Evolutionary conservation across 2,329 filamentous ascomycete genomes (phyloP), one percentile per base, ranked within the genome.

Genomic region (Orbilia ellipsospora): DNA sequence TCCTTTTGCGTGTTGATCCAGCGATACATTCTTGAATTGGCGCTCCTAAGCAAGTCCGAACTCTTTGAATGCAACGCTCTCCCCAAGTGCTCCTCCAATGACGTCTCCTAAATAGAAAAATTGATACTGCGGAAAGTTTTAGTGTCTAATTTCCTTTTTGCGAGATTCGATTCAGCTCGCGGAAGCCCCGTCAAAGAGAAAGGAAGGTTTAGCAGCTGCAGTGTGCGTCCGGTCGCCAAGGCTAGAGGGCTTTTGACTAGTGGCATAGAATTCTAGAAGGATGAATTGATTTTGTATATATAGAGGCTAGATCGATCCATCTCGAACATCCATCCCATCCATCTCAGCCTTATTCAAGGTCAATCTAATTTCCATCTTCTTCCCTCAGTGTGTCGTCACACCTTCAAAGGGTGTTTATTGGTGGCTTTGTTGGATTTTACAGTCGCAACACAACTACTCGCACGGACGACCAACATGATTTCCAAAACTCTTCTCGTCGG

Each of bases 1-100:
- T 59, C 26, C 18, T 72, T 64, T 54, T 64, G 44, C 61, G 60
- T 16, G 51, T 52, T 44, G 59, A 72, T 64, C 67, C 28, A 64
- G 67, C 45, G n/a, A 59, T 54, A 72, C 67, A 60, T 56, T 57
- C 59, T 63, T 56, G 66, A 64, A 62, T 8, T 36, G 57, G 23
- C 42, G 42, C 57, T 48, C 16, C 23, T 23, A 28, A 23, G 28
- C 8, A 28, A 26, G 54, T 20, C 67, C 31, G 31, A 36, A 10
- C 6, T 10, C 31, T 23, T 54, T 18, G 67, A 65, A 65, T 65
- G 67, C 67, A 65, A 72, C 67, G 54, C 60, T 72, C 31, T 36
- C 31, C 31, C 10, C 31, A 36, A 10, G 6, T 36, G 6, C 6
- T 10, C 31, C 31, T 65, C 18, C 44, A 64, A 72, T 72, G 67